Percentiles rank a stretch among this genome's conserved stretches.
Conservation (phyloP, 2,329 filamentous ascomycete species). For the Aspergillus intermedius region DNA sequence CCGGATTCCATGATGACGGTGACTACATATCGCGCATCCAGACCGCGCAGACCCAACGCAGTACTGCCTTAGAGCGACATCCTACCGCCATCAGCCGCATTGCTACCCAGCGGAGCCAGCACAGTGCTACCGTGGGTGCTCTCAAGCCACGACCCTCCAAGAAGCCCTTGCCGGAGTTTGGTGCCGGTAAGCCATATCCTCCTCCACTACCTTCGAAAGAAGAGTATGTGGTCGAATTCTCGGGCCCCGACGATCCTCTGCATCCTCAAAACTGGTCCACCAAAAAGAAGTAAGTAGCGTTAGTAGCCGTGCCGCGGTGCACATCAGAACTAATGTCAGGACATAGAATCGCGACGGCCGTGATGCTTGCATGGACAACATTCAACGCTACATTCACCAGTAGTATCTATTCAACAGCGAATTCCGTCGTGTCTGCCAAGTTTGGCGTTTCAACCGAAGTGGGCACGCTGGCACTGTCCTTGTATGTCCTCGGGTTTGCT, state of each 20-base stretch:
- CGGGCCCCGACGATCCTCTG: slow-evolving; percentile 72
- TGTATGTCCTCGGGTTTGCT: slow-evolving; percentile 44
- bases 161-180: slow-evolving; percentile 38
- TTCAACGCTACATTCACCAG: slow-evolving; percentile 49
- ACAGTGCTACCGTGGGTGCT: slow-evolving; percentile 38
- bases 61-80: slow-evolving; percentile 29
- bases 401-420: slow-evolving; percentile 68
- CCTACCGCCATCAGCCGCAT: slow-evolving; percentile 36
- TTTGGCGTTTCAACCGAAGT: slow-evolving; percentile 51
- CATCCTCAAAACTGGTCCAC: slow-evolving; percentile 84
- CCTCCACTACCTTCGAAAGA: slow-evolving; percentile 50
- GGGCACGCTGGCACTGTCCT: slow-evolving; percentile 33
- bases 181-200: slow-evolving; percentile 53
- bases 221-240: slow-evolving; percentile 65
- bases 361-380: slow-evolving; percentile 43
- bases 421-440: slow-evolving; percentile 47
- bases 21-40: slow-evolving; percentile 25
- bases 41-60: slow-evolving; percentile 22
- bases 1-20: slow-evolving; percentile 13
- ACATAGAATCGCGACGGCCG: slow-evolving; percentile 18
- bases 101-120: slow-evolving; percentile 36
- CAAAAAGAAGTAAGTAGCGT: slow-evolving; percentile 60
- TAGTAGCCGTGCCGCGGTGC: neutral
- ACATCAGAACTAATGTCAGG: slow-evolving; percentile 2
- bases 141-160: slow-evolving; percentile 21